Conservation (phyloP, 495 filamentous ascomycete genomes). For the Articulospora tetracladia region DNA sequence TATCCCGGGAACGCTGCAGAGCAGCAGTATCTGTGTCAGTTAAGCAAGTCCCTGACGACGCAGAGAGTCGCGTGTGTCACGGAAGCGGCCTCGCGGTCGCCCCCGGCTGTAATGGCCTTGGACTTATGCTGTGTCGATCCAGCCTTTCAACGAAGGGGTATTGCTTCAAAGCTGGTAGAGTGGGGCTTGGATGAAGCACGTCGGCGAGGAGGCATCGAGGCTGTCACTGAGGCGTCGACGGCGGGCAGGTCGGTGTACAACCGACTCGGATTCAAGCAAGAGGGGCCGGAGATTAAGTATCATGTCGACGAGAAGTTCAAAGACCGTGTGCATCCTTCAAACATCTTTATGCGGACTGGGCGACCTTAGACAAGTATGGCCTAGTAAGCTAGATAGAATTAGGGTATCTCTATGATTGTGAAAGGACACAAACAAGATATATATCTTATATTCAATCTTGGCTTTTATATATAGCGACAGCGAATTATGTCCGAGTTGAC, state of each 20-base stretch:
- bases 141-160: not conserved
- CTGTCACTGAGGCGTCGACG: not conserved
- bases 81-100: not conserved
- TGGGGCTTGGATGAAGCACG: not conserved
- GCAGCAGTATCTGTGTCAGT: not conserved
- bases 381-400: not conserved
- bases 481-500: too few relatives aligned
- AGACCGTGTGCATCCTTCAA: not conserved
- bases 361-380: not conserved
- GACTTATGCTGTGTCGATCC: not conserved
- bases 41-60: not conserved
- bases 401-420: not conserved
- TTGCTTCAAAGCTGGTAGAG: not conserved
- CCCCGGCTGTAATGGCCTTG: not conserved
- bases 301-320: not conserved
- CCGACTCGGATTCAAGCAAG: not conserved
- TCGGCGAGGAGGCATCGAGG: not conserved
- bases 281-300: not conserved
- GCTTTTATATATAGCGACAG: not conserved
- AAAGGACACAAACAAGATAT: not conserved
- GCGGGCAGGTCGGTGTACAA: not conserved
- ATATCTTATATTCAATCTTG: not conserved
- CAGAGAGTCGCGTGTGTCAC: not conserved
- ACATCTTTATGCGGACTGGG: not conserved
- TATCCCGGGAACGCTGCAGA: not conserved